phyloP scores from a whole-genome alignment of 1,284 basidiomycete species.

The Singerocomus rubriflavus region DNA sequence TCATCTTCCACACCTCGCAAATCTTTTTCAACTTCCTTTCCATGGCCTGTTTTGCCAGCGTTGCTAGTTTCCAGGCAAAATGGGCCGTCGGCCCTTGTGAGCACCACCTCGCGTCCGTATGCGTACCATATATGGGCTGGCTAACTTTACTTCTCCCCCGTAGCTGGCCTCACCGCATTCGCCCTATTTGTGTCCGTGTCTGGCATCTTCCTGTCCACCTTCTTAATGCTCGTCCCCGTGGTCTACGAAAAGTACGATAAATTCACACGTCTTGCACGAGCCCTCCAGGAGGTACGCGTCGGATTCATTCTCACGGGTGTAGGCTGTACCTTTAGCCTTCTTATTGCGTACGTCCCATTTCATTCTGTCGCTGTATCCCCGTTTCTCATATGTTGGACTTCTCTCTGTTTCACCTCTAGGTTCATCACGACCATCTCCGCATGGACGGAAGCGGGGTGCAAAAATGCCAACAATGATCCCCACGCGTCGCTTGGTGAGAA shows the following conservation, averaged over 20 bases:
- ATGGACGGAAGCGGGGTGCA: conserved; percentile 82
- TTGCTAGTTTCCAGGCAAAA: conserved; percentile 82
- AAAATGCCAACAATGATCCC: conserved; percentile 72
- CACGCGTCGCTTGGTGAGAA: conserved; percentile 64
- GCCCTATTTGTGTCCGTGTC: conserved; percentile 75
- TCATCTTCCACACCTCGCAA: conserved; percentile 70
- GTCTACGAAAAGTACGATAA: conserved; percentile 85
- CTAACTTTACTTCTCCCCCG: conserved; percentile 10
- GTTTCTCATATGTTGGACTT: conserved; percentile 6
- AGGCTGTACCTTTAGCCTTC: conserved; percentile 61
- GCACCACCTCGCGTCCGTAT: conserved; percentile 27
- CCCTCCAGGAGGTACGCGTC: conserved; percentile 77
- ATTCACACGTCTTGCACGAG: conserved; percentile 69
- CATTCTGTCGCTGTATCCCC: conserved; percentile 3
- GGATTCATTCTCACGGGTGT: conserved; percentile 74
- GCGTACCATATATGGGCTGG: background rate
- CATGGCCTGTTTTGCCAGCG: conserved; percentile 84
- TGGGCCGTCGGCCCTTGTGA: conserved; percentile 80
- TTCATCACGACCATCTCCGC: conserved; percentile 73
- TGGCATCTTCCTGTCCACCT: conserved; percentile 67
- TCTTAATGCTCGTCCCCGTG: conserved; percentile 75
- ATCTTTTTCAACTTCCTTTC: conserved; percentile 88
- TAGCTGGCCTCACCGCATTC: conserved; percentile 83
- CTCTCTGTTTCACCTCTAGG: conserved; percentile 35
- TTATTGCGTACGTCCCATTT: conserved; percentile 65